Conservation (phyloP, 208 protist genomes). For the Leishmania guyanensis region DNA sequence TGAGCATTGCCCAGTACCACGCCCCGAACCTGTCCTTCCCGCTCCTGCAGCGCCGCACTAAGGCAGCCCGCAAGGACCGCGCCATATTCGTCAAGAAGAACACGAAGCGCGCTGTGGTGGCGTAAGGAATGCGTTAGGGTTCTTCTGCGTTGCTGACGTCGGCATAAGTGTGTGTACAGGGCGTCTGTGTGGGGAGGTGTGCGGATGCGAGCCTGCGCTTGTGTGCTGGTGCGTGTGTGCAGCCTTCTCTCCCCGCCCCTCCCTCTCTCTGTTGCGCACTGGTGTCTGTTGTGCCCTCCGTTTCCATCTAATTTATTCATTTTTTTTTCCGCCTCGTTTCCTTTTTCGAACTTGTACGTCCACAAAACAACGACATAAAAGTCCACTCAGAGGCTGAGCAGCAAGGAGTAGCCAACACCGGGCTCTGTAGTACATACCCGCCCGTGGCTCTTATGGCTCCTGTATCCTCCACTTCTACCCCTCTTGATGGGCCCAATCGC, state of each 20-base stretch:
- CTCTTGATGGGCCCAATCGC: not conserved
- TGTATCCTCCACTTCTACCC: not conserved
- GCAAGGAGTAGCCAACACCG: too few species aligned
- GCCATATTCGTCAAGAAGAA: conserved; percentile 86
- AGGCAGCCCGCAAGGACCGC: conserved; percentile 81
- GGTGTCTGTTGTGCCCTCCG: not conserved
- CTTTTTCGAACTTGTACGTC: not conserved
- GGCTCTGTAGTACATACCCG: not conserved
- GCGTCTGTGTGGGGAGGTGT: not conserved
- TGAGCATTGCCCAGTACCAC: conserved; percentile 94
- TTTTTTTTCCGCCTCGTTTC: not conserved
- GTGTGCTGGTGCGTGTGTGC: not conserved
- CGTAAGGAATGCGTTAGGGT: conserved; percentile 28
- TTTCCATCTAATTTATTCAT: not conserved
- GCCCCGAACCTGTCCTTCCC: conserved; percentile 94
- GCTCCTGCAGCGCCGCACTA: conserved; percentile 89
- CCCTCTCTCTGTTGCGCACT: not conserved
- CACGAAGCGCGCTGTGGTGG: conserved; percentile 81
- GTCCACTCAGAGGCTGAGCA: not conserved
- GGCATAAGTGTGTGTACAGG: not conserved
- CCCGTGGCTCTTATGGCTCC: not conserved
- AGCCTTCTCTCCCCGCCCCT: not conserved
- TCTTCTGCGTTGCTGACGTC: not conserved
- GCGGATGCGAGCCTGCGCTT: not conserved
- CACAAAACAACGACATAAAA: not conserved